phyloP scores from a whole-genome alignment of 768 basidiomycete genomes.

The Mycena chlorophos region DNA sequence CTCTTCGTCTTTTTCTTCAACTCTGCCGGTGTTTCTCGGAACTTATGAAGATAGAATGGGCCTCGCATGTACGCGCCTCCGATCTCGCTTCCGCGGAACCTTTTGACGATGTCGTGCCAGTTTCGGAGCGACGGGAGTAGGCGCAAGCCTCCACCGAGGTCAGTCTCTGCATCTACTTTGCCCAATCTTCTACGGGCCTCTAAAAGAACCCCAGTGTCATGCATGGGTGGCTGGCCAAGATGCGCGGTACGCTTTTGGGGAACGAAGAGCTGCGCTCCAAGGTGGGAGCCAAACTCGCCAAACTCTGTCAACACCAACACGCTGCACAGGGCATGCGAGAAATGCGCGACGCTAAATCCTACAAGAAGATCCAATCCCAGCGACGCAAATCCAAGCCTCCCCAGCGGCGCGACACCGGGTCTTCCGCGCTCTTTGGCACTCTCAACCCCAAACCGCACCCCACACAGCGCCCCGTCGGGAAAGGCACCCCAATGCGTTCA shows the following conservation, averaged over 20 bases:
- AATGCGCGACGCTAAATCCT: conserved; percentile 55
- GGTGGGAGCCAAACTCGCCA: conserved; percentile 26
- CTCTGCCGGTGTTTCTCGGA: background rate
- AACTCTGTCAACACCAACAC: background rate
- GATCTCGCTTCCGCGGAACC: conserved; percentile 4
- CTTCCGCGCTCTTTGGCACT: conserved; percentile 22
- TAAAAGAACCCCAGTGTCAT: conserved; percentile 55
- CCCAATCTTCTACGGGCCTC: no score
- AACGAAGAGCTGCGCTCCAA: conserved; percentile 57
- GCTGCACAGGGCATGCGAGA: conserved; percentile 60
- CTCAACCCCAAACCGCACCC: conserved; percentile 19
- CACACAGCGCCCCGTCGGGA: conserved; percentile 7
- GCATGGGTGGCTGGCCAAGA: conserved; percentile 80
- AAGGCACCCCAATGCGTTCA: conserved; percentile 15
- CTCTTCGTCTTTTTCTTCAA: no score
- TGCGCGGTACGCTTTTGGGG: conserved; percentile 69
- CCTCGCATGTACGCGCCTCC: conserved; percentile 36
- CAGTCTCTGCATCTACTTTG: no score
- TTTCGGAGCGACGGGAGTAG: conserved; percentile 18
- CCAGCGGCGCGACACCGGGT: conserved; percentile 19
- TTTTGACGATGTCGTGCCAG: conserved; percentile 1
- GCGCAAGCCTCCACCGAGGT: conserved; percentile 16
- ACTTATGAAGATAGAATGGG: conserved; percentile 46
- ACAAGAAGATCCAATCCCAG: conserved; percentile 21
- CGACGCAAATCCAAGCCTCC: conserved; percentile 21